Conservation (phyloP, 768 basidiomycete genomes). For the Tulasnella sp. region DNA sequence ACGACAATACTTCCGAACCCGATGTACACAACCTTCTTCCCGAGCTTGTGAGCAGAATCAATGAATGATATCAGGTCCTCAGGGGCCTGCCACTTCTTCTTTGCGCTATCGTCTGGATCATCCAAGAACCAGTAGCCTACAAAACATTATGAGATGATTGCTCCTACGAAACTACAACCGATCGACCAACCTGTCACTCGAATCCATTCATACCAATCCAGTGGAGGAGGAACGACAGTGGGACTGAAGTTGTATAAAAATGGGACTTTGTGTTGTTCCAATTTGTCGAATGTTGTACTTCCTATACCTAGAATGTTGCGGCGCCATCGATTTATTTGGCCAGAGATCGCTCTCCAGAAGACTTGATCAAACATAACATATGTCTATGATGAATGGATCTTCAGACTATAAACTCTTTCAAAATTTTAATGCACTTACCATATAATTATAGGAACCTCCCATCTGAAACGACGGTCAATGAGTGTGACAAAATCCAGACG, state of each 20-base stretch:
- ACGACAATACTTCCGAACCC: constrained; percentile 97
- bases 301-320: constrained; percentile 59
- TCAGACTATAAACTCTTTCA: neutral
- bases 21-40: constrained; percentile 92
- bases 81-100: constrained; percentile 78
- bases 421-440: constrained; percentile 42
- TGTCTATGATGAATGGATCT: constrained; percentile 36
- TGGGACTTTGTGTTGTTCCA: constrained; percentile 95
- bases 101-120: constrained; percentile 75
- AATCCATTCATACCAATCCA: constrained; percentile 99
- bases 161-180: neutral
- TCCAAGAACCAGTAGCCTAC: constrained; percentile 95
- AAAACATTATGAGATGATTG: constrained; percentile 6
- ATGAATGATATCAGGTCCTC: constrained; percentile 71
- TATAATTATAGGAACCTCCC: constrained; percentile 97
- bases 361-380: constrained; percentile 97
- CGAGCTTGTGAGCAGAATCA: constrained; percentile 51
- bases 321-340: constrained; percentile 92
- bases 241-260: constrained; percentile 98
- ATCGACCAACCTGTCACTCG: constrained; percentile 59
- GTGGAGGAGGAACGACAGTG: constrained; percentile 73
- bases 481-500: neutral
- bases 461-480: constrained; percentile 38
- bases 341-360: constrained; percentile 90
- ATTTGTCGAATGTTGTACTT: constrained; percentile 79